Percentiles rank a stretch among this genome's conserved stretches.
Conservation (phyloP, 2,329 filamentous ascomycete species). For the Grosmannia clavigera region DNA sequence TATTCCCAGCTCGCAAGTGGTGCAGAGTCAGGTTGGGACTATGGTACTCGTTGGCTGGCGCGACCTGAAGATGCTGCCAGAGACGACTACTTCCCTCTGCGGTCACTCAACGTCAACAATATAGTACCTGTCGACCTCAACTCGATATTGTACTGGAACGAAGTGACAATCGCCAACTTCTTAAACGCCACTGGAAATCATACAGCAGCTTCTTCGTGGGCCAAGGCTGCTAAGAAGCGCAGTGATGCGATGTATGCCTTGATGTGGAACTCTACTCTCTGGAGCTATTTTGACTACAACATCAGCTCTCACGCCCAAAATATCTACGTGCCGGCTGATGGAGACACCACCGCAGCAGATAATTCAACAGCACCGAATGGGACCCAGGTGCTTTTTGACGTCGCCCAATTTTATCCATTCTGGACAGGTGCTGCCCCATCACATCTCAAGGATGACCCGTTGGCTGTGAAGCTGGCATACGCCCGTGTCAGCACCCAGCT, state of each 20-base stretch:
- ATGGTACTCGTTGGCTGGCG: constrained; percentile 44
- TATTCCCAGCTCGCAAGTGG: constrained; percentile 53
- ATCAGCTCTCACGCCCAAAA: constrained; percentile 44
- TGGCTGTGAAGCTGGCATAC: constrained; percentile 42
- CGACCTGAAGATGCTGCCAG: constrained; percentile 43
- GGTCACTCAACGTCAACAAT: constrained; percentile 46
- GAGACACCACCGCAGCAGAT: constrained; percentile 29
- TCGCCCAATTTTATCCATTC: constrained; percentile 55
- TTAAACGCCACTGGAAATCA: constrained; percentile 37
- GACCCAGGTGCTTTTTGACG: constrained; percentile 43
- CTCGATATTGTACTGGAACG: constrained; percentile 55
- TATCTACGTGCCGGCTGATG: constrained; percentile 38
- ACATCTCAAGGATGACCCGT: constrained; percentile 44
- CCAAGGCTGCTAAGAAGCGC: constrained; percentile 34
- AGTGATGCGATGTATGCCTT: constrained; percentile 50
- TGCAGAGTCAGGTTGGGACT: constrained; percentile 57
- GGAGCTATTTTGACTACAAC: constrained; percentile 59
- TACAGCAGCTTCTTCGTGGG: constrained; percentile 36
- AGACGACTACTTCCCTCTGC: constrained; percentile 52
- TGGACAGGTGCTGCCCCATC: constrained; percentile 53
- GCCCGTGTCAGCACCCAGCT: constrained; percentile 40
- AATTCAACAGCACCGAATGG: constrained; percentile 35
- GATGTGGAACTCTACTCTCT: constrained; percentile 52
- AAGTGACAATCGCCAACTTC: constrained; percentile 45
- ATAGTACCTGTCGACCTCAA: constrained; percentile 55